phyloP scores from a whole-genome alignment of 2,329 filamentous ascomycete species.

The Graphium sp. region DNA sequence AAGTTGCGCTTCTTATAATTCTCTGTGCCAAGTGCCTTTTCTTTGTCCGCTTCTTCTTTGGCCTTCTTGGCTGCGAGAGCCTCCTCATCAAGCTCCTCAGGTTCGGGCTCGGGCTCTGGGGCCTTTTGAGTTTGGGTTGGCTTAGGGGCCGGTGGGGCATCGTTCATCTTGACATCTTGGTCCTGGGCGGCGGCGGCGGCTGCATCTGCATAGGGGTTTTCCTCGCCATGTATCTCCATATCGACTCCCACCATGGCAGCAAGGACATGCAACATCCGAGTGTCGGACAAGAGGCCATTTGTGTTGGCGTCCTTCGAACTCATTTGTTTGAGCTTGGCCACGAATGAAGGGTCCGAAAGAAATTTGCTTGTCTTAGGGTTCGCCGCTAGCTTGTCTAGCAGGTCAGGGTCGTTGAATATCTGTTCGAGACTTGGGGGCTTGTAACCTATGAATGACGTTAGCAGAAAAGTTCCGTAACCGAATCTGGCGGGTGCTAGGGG shows the following conservation, averaged over 20 bases:
- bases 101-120: constrained; percentile 19
- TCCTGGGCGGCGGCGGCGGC: constrained; percentile 24
- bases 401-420: constrained; percentile 87
- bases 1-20: constrained; percentile 98
- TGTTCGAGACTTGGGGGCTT: too few relatives aligned
- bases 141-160: constrained; percentile 31
- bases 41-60: constrained; percentile 82
- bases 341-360: constrained; percentile 73
- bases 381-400: constrained; percentile 75
- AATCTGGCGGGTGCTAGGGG: too few relatives aligned
- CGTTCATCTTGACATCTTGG: constrained; percentile 66
- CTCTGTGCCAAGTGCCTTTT: constrained; percentile 87
- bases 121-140: too few relatives aligned
- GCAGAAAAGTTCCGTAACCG: too few relatives aligned
- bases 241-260: constrained; percentile 88
- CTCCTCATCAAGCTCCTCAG: constrained; percentile 66
- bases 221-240: constrained; percentile 40
- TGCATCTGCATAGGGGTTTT: too few relatives aligned
- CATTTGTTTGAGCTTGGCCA: constrained; percentile 72
- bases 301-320: constrained; percentile 67
- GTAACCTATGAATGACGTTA: too few relatives aligned
- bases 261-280: constrained; percentile 83
- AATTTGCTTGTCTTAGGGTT: constrained; percentile 85
- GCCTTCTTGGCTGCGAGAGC: constrained; percentile 69
- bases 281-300: constrained; percentile 71